Conservation (phyloP, 805 yeast genomes). For the Saccharomycopsis selenospora region DNA sequence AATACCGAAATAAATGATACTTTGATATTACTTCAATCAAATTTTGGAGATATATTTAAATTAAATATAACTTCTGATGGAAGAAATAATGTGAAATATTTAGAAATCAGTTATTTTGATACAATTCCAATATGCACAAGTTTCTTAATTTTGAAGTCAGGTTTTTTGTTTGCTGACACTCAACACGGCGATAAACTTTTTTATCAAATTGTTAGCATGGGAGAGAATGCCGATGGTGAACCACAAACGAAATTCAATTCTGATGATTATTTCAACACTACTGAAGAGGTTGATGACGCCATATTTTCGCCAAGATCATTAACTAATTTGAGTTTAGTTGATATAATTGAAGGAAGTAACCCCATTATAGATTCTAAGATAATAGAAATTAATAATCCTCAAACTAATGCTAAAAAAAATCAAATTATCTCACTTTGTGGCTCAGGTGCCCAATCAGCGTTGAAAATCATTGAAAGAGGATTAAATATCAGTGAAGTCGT, state of each 20-base stretch:
- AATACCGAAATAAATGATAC: slow-evolving; percentile 28
- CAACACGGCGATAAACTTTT: slow-evolving; percentile 56
- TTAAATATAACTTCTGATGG: slow-evolving; percentile 42
- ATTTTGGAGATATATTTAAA: slow-evolving; percentile 71
- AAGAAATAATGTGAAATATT: slow-evolving; percentile 28
- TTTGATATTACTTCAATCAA: slow-evolving; percentile 63
- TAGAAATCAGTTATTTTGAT: slow-evolving; percentile 67
- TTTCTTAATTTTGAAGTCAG: slow-evolving; percentile 61
- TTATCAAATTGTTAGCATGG: slow-evolving; percentile 76
- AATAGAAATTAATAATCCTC: slow-evolving; percentile 25
- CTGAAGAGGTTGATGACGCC: slow-evolving; percentile 30
- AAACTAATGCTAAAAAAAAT: slow-evolving; percentile 31
- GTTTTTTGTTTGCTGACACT: slow-evolving; percentile 63
- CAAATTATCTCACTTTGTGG: slow-evolving; percentile 39
- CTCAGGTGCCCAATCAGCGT: slow-evolving; percentile 35
- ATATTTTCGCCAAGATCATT: slow-evolving; percentile 26
- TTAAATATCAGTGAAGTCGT: slow-evolving; percentile 56
- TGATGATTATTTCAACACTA: slow-evolving; percentile 25
- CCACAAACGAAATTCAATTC: slow-evolving; percentile 27
- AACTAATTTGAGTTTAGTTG: slow-evolving; percentile 54
- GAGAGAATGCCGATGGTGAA: slow-evolving; percentile 44
- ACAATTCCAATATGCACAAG: slow-evolving; percentile 54
- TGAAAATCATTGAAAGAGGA: slow-evolving; percentile 50
- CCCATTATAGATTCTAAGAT: slow-evolving; percentile 45
- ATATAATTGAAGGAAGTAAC: slow-evolving; percentile 36